A percentile compares a stretch with the other conserved stretches of the same genome.
Conservation (phyloP, 768 basidiomycete species). For the Termitomyces sp. region DNA sequence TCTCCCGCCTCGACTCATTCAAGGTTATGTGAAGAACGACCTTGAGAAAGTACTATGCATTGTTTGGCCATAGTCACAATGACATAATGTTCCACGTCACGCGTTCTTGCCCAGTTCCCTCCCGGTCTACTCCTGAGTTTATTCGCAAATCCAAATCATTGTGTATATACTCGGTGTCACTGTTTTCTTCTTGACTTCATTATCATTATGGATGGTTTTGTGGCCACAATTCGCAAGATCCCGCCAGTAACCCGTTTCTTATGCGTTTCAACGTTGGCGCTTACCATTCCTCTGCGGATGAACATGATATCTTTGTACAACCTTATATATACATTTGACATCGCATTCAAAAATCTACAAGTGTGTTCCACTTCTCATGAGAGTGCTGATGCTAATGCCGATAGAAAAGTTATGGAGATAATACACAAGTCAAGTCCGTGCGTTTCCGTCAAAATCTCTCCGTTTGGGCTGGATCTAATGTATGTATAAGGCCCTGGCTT, state of each 20-base stretch:
- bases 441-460: not conserved
- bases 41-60: too few species aligned
- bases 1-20: too few species aligned
- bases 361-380: constrained; percentile 25
- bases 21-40: too few species aligned
- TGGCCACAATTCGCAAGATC: constrained; percentile 70
- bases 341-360: constrained; percentile 46
- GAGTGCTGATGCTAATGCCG: not conserved
- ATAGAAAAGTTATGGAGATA: constrained; percentile 63
- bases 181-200: not conserved
- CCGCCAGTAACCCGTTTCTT: constrained; percentile 79
- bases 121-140: not conserved
- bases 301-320: constrained; percentile 47
- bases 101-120: too few species aligned
- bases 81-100: not conserved
- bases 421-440: constrained; percentile 56
- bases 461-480: not conserved
- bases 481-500: constrained; percentile 37
- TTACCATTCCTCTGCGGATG: constrained; percentile 55
- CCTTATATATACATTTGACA: constrained; percentile 44
- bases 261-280: constrained; percentile 50
- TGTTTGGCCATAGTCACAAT: not conserved
- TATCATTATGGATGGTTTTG: constrained; percentile 36
- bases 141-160: not conserved
- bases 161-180: too few species aligned